These are phyloP conservation scores for Oidiodendron maius DNA, from an alignment of 495 filamentous ascomycete species.

Conservation along the genomic window DNA sequence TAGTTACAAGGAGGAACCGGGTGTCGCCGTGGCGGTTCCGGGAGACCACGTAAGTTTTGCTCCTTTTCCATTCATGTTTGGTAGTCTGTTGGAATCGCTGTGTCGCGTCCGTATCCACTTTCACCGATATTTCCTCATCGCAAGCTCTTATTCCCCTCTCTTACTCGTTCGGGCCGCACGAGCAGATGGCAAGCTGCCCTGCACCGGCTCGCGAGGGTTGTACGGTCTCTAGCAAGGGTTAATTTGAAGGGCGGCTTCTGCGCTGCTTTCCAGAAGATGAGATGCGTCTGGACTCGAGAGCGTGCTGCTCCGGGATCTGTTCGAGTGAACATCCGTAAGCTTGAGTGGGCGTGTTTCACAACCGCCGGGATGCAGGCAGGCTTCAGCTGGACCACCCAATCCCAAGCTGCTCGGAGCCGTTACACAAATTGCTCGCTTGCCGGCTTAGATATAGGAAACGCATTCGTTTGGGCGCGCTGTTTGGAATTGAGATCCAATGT, in stretches of 20 bases:
- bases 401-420: too few species aligned
- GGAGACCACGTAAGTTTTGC: conserved; percentile 21
- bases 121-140: conserved; percentile 5
- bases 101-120: too few species aligned
- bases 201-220: too few species aligned
- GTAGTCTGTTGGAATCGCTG: background rate
- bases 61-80: background rate
- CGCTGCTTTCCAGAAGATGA: conserved; percentile 23
- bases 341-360: conserved; percentile 20
- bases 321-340: background rate
- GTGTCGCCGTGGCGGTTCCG: conserved; percentile 11
- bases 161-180: too few species aligned
- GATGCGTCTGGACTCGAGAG: conserved; percentile 12
- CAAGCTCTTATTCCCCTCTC: background rate
- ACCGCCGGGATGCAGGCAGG: conserved; percentile 4
- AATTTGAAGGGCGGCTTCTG: conserved; percentile 10
- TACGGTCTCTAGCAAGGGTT: too few species aligned
- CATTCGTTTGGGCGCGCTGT: too few species aligned
- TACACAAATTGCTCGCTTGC: too few species aligned
- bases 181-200: too few species aligned
- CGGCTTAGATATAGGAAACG: too few species aligned
- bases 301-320: too few species aligned
- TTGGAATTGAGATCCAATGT: too few species aligned
- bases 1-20: conserved; percentile 25
- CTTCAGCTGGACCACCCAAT: conserved; percentile 18